A percentile compares a stretch with the other conserved stretches of the same genome.
phyloP scores from a whole-genome alignment of 2,329 filamentous ascomycete species.

The Iodosphaeria phyllophila region DNA sequence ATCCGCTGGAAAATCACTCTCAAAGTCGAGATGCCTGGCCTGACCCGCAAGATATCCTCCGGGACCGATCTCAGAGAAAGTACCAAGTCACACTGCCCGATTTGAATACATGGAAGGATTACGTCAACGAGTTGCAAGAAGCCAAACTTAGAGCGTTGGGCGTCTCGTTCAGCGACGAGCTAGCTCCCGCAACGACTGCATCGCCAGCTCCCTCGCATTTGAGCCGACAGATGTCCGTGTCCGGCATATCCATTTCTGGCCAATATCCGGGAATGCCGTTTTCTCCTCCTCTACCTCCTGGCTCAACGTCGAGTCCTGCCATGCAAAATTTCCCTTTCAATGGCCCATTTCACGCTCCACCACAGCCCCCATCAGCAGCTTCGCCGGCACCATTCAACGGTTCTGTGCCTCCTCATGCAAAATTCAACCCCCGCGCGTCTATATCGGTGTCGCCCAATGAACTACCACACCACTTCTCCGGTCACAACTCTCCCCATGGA shows the following conservation, averaged over 20 bases:
- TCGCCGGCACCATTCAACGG: slow-evolving; percentile 56
- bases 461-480: slow-evolving; percentile 47
- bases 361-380: slow-evolving; percentile 42
- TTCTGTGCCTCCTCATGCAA: slow-evolving; percentile 30
- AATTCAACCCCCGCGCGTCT: slow-evolving; percentile 54
- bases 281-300: slow-evolving; percentile 66
- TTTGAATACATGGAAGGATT: slow-evolving; percentile 51
- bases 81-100: slow-evolving; percentile 53
- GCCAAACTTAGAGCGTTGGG: slow-evolving; percentile 84
- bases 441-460: slow-evolving; percentile 44
- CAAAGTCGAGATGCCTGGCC: slow-evolving; percentile 58
- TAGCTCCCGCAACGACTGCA: slow-evolving; percentile 45
- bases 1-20: slow-evolving; percentile 21
- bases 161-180: slow-evolving; percentile 60
- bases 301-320: slow-evolving; percentile 54
- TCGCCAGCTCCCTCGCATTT: slow-evolving; percentile 46
- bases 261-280: slow-evolving; percentile 63
- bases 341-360: slow-evolving; percentile 42
- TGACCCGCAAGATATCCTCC: slow-evolving; percentile 33
- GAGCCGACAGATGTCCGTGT: slow-evolving; percentile 51
- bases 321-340: slow-evolving; percentile 37
- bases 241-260: too few species aligned
- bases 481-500: slow-evolving; percentile 38
- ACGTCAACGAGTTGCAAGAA: slow-evolving; percentile 69
- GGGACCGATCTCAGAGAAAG: slow-evolving; percentile 31